Evolutionary conservation across 2,329 filamentous ascomycete species (phyloP), one percentile per base, ranked within the genome.

Genomic region (Colletotrichum musae): DNA sequence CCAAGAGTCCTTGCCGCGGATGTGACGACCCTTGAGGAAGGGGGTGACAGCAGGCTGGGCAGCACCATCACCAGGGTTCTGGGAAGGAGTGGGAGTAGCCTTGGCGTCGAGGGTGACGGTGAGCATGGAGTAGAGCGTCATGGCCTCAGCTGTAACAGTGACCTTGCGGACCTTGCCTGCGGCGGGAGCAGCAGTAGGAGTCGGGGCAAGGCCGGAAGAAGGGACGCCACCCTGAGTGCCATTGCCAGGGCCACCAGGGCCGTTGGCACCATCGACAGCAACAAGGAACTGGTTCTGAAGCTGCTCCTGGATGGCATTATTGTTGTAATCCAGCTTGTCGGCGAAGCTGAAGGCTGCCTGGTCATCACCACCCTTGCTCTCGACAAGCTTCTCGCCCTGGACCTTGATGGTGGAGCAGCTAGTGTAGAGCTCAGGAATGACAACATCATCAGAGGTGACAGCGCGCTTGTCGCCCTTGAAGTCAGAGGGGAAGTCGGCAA

Each of bases 211-310:
- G 56, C 71, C 63, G 61, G 73, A 54, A 18, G 72, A 60, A 9
- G 73, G 43, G 58, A 72, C 58, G 58, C 66, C 58, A 64, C 67
- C 70, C 63, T 70, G 58, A 64, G 70, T 56, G 52, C 76, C 57
- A 70, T 75, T 72, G 71, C 73, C 41, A 70, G 66, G 66, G 56
- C 52, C 51, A 36, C 18, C 39, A 18, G 62, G 51, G 26, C 73
- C 45, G 43, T 56, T 71, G 13, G 72, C 72, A 12, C 73, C 75
- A 45, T 78, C 74, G 24, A 86, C 78, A 41, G 78, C 72, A 63
- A 88, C 84, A 59, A 83, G 77, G 72, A 83, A 88, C 74, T 81
- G 80, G 70, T 78, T 81, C 41, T 72, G 69, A 75, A 87, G 82
- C 78, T 88, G 85, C 4, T 74, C 74, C 68, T 81, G 74, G 70